These are phyloP conservation scores for Paecilomyces formosus DNA, from an alignment of 2,329 filamentous ascomycete genomes.

Conservation along the genomic window DNA sequence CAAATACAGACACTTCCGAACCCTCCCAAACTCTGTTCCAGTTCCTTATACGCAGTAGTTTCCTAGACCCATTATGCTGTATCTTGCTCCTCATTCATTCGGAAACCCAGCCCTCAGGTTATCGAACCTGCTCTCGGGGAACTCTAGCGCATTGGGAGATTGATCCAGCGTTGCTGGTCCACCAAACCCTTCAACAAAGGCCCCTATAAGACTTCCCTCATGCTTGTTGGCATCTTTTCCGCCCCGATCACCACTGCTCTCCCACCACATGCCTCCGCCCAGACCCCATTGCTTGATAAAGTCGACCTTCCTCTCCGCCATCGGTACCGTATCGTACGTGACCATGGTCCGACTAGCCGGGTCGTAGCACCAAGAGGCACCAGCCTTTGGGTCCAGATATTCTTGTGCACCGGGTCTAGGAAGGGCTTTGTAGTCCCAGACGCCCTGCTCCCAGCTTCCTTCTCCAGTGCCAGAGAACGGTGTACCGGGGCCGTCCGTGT, in stretches of 20 bases:
- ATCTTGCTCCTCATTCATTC: not conserved
- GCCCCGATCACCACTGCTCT: conserved; percentile 70
- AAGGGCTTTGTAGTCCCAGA: conserved; percentile 83
- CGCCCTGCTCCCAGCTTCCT: conserved; percentile 70
- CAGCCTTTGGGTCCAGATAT: conserved; percentile 53
- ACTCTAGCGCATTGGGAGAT: conserved; percentile 25
- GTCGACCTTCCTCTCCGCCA: conserved; percentile 61
- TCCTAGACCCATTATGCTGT: not conserved
- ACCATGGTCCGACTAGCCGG: conserved; percentile 58
- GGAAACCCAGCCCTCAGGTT: conserved; percentile 27
- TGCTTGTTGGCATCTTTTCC: conserved; percentile 35
- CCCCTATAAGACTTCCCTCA: conserved; percentile 59
- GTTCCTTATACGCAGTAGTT: not conserved
- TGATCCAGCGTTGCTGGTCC: conserved; percentile 26
- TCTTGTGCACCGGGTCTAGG: conserved; percentile 62
- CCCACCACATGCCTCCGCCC: conserved; percentile 96
- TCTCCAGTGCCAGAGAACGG: conserved; percentile 67
- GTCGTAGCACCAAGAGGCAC: conserved; percentile 75
- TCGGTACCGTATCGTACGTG: conserved; percentile 57
- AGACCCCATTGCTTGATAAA: conserved; percentile 61
- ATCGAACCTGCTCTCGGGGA: conserved; percentile 34
- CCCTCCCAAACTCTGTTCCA: not conserved
- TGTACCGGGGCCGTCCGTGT: conserved; percentile 67
- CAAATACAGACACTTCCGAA: not conserved
- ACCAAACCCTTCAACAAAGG: conserved; percentile 34